Conservation (phyloP, 2,329 filamentous ascomycete genomes). For the Colletotrichum magnum region DNA sequence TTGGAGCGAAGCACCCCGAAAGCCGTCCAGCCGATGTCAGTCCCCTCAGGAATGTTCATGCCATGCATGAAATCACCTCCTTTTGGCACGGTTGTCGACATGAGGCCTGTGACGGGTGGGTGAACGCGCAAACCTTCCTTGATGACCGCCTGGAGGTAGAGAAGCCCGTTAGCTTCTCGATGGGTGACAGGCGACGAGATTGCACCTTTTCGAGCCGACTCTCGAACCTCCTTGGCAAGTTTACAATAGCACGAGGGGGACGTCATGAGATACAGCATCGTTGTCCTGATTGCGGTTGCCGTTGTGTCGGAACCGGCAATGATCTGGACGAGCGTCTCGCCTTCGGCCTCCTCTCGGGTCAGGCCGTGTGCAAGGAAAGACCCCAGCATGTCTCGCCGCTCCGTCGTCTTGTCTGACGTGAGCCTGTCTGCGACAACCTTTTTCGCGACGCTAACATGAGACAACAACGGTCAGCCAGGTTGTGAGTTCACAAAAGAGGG, state of each 20-base stretch:
- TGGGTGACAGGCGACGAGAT: conserved; percentile 51
- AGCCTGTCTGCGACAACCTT: conserved; percentile 44
- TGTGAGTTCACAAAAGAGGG: not conserved
- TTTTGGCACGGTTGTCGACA: conserved; percentile 52
- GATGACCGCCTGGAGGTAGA: conserved; percentile 65
- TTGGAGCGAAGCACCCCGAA: conserved; percentile 57
- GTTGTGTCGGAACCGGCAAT: conserved; percentile 57
- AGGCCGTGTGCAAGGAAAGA: conserved; percentile 58
- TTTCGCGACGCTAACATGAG: conserved; percentile 42
- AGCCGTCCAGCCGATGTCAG: conserved; percentile 59
- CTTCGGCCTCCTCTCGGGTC: conserved; percentile 45
- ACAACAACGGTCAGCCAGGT: conserved; percentile 16
- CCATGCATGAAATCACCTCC: conserved; percentile 56
- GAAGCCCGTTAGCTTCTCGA: conserved; percentile 55
- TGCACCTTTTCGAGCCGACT: conserved; percentile 42
- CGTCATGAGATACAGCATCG: conserved; percentile 65
- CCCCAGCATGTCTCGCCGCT: conserved; percentile 55
- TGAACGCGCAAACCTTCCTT: conserved; percentile 63
- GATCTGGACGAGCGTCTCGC: conserved; percentile 52
- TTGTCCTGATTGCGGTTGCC: conserved; percentile 57
- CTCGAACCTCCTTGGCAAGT: conserved; percentile 64
- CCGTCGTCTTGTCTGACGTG: conserved; percentile 34
- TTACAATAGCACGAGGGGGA: conserved; percentile 61
- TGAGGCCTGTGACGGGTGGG: conserved; percentile 57
- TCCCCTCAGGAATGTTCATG: conserved; percentile 60